Evolutionary conservation across 1,284 basidiomycete species (phyloP), one percentile per base, ranked within the genome.

Genomic region (Melanopsichium pennsylvanicum): DNA sequence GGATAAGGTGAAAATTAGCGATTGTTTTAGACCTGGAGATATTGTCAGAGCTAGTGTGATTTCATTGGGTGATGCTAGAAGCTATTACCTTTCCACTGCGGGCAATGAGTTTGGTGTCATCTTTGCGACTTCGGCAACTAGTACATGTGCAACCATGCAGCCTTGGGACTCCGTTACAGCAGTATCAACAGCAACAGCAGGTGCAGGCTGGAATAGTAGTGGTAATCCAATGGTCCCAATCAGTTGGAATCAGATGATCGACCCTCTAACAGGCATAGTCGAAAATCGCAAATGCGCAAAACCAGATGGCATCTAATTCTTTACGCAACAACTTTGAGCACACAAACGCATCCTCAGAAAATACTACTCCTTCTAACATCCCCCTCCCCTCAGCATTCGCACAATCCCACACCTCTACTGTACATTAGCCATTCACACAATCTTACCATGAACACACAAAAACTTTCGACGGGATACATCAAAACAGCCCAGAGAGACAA

Each of bases 11-110:
- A 94, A 92, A 82, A 91, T 97, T 70, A 88, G 88, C 27, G 92
- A 96, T 72, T 97, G 93, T 79, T 98, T 97, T 83, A 86, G 96
- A 34, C 91, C 94, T 0, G 94, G 96, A 4, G 95, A 99, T 82
- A 90, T 97, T 47, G 91, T 99, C 23, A 88, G 91, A 70, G 94
- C 93, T 5, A 83, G 90, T 34, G 93, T 97, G 7, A 82, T 82
- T 58, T 82, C 81, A 2, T 68, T 83, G 13, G 82, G 82, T 15
- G 82, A 83, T 48, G 79, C 82, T 0, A 72, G 82, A 9, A 81
- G 79, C 74, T 97, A 97, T 83, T 96, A 93, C 83, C 86, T 97
- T 29, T 92, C 93, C 0, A 98, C 96, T 5, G 93, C 92, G 6
- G 86, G 90, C 35, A 97, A 97, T 81, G 90, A 95, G 71, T 86